These are phyloP conservation scores for Quercus rubra DNA, from an alignment of 306 rosid genomes.

Conservation along the genomic window DNA sequence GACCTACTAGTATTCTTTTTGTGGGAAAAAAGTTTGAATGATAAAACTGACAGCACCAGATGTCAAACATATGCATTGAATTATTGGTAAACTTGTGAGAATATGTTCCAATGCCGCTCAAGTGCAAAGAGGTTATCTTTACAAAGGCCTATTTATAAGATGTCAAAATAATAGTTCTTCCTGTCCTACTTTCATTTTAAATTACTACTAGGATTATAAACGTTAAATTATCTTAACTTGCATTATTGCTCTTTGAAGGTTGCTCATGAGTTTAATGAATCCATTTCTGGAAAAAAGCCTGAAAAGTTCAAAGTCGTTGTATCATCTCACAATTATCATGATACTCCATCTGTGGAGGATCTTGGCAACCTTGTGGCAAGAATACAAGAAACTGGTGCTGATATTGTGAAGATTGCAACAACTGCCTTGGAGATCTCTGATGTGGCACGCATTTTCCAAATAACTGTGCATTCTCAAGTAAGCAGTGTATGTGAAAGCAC, in stretches of 20 bases:
- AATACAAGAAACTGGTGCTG: slow-evolving; percentile 92
- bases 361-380: slow-evolving; percentile 84
- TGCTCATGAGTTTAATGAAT: slow-evolving; percentile 67
- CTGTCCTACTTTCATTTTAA: not conserved
- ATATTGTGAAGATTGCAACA: slow-evolving; percentile 90
- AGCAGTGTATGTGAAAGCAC: slow-evolving; percentile 32
- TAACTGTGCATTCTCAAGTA: slow-evolving; percentile 85
- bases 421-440: slow-evolving; percentile 87
- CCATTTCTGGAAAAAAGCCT: slow-evolving; percentile 56
- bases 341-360: slow-evolving; percentile 84
- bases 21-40: not conserved
- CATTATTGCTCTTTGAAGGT: slow-evolving; percentile 52
- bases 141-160: not conserved
- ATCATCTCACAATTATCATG: slow-evolving; percentile 87
- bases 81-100: not conserved
- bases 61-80: not conserved
- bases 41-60: not conserved
- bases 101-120: not conserved
- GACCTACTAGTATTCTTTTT: not conserved
- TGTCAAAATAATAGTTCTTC: not conserved
- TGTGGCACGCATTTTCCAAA: slow-evolving; percentile 70
- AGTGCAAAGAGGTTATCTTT: not conserved
- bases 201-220: slow-evolving; percentile 20
- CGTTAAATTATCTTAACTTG: slow-evolving; percentile 18
- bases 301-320: slow-evolving; percentile 68